Percentiles rank a stretch among this genome's conserved stretches.
phyloP scores from a whole-genome alignment of 805 yeast species.

The Zygotorulaspora chibaensis region DNA sequence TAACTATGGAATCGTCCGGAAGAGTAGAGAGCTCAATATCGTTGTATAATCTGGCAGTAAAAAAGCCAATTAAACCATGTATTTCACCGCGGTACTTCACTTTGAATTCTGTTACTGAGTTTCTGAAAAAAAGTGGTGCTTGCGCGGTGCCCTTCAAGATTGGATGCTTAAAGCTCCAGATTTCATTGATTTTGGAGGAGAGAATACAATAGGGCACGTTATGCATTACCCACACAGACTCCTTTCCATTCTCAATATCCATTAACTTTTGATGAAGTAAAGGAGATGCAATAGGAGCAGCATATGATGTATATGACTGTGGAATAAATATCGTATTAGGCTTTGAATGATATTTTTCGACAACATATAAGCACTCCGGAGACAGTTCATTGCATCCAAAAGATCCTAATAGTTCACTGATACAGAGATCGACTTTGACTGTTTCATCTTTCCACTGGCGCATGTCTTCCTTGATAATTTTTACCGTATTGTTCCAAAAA shows the following conservation, averaged over 20 bases:
- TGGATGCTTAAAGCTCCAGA: slow-evolving; percentile 66
- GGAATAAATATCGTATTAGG: slow-evolving; percentile 58
- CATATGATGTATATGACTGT: slow-evolving; percentile 48
- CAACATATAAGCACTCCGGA: slow-evolving; percentile 67
- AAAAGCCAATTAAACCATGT: slow-evolving; percentile 75
- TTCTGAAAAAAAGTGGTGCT: slow-evolving; percentile 17
- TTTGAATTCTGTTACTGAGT: slow-evolving; percentile 39
- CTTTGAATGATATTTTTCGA: slow-evolving; percentile 39
- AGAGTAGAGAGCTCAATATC: slow-evolving; percentile 40
- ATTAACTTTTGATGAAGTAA: slow-evolving; percentile 40
- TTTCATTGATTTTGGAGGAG: slow-evolving; percentile 44
- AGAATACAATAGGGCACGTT: slow-evolving; percentile 41
- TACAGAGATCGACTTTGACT: slow-evolving; percentile 49
- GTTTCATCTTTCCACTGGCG: slow-evolving; percentile 44
- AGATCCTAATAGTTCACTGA: slow-evolving; percentile 83
- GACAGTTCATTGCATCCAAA: slow-evolving; percentile 89
- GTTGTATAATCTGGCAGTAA: slow-evolving; percentile 63
- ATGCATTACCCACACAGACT: slow-evolving; percentile 46
- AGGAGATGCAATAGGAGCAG: slow-evolving; percentile 68
- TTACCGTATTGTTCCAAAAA: slow-evolving; percentile 51
- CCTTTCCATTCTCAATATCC: slow-evolving; percentile 28
- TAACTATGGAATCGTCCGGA: slow-evolving; percentile 24
- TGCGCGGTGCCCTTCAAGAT: slow-evolving; percentile 1
- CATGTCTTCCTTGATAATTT: slow-evolving; percentile 55
- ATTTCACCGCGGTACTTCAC: slow-evolving; percentile 49